Base-by-base conservation (phyloP, 2,329 filamentous ascomycete genomes). In the Penicillium sumatraense region DNA sequence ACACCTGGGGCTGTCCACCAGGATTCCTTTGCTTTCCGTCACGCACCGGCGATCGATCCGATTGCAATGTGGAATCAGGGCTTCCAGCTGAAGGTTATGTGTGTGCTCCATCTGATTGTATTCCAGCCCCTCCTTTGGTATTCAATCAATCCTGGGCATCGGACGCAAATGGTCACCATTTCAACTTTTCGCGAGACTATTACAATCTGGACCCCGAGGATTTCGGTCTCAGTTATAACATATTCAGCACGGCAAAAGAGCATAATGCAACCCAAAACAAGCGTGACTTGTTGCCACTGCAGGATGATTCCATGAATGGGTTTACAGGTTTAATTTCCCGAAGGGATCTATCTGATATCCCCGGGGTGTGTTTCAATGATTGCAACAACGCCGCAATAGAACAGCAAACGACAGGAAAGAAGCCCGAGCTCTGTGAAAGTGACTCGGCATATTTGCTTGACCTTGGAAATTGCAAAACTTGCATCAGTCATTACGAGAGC, bases 171-270 rank as follows among this genome's bases (percentile, higher is more conserved):
- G 42, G 42, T 10, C 42, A 45, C 3, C 24, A 31, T 14, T 86
- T 81, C 59, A 81, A 80, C 1, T 77, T 81, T 1, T 78, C 75
- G 0, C 68, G 77, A 0, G 83, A 81, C 3, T 89, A 88, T 68
- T 90, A 86, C 73, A 81, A 89, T 56, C 78, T 90, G n/a, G 77
- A 86, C 53, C 84, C 87, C 0, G 69, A 77, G 1, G 79, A 78
- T 0, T 90, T 90, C 54, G 87, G 87, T 4, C 74, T 89, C 11
- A 82, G 78, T 48, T 87, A 84, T 55, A 82, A 81, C 36, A 86
- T 89, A n/a, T 89, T 88, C 24, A 21, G 46, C 2, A 44, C 21
- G 5, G 27, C 45, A 2, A 44, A 48, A 14, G 49, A 26, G 5
- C 24, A 36, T 9, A 36, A 45, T 45, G 42, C 24, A 10, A 45